Base-by-base conservation (phyloP, 345 rosid genomes). In the Euphorbia pulcherrima region DNA sequence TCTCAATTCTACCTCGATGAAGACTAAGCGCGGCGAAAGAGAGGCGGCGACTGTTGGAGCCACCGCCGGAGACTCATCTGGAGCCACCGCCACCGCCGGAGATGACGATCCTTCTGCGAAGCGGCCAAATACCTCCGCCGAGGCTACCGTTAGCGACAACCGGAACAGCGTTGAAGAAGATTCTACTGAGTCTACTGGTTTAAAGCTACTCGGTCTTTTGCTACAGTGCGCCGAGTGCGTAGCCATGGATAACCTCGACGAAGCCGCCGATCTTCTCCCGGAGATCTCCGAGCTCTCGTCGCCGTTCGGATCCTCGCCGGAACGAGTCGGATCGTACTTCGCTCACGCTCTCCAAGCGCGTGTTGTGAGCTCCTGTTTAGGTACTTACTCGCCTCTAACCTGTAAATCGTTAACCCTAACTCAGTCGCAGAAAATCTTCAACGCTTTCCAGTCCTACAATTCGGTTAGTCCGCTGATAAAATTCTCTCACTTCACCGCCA, bases 401-500 rank as follows among this genome's bases (percentile, higher is more conserved):
- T 30, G 76, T 8, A 85, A 76, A 41, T 75, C 77, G 18, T 65
- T 84, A 57, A 76, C 86, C 50, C 28, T 84, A 56, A 72, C 81
- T 29, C 96, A 84, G 64, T 84, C 97, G 13, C 94, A 82, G 67
- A 83, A 73, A 74, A 78, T 87, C 78, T 88, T 88, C 90, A 79
- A 79, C 77, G 96, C 97, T 33, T 75, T 88, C 57, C 98, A 93
- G 73, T 83, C 90, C 0, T 90, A 87, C 74, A 93, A 93, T 72
- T 86, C 97, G 26, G 83, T 93, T 39, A 82, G 82, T 62, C 97
- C 97, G 16, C 65, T 83, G 44, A 80, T 93, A 52, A 93, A 90
- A 70, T 93, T 93, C 86, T 87, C 94, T 7, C 98, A 93, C 65
- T 93, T 93, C 85, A 93, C 98, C 27, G 98, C 98, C 35, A 90